Evolutionary conservation across 164 flowering plant genomes (phyloP).

Genomic region (Santalum album): DNA sequence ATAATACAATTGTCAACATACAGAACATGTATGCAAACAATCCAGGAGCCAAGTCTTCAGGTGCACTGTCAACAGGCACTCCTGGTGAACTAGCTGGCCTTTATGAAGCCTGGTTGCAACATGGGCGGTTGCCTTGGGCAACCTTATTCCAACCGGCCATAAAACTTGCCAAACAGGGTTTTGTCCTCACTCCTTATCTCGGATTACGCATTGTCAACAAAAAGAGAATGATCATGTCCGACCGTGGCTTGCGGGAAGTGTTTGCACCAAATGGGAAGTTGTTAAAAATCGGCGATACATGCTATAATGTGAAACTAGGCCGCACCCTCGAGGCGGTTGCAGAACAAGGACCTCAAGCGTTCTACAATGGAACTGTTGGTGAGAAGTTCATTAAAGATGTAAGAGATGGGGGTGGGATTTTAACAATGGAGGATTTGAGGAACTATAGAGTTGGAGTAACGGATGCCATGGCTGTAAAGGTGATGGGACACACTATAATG

Average conservation of each 20-base stretch:
- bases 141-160: constrained; percentile 67
- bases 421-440: constrained; percentile 83
- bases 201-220: constrained; percentile 12
- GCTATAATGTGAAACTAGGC: constrained; percentile 68
- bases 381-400: constrained; percentile 73
- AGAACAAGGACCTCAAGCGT: constrained; percentile 67
- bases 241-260: constrained; percentile 59
- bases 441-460: constrained; percentile 53
- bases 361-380: constrained; percentile 70
- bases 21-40: constrained; percentile 78
- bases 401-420: constrained; percentile 69
- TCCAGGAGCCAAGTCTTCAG: constrained; percentile 33
- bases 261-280: constrained; percentile 69
- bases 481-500: constrained; percentile 58
- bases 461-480: constrained; percentile 53
- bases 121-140: constrained; percentile 81
- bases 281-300: constrained; percentile 58
- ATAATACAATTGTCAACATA: neutral
- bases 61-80: constrained; percentile 75
- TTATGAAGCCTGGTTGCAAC: constrained; percentile 60
- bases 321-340: constrained; percentile 53
- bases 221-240: constrained; percentile 28
- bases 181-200: constrained; percentile 45
- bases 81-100: constrained; percentile 98
- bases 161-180: constrained; percentile 71